Base-by-base conservation (phyloP, 2,329 filamentous ascomycete species). In the Microsporum ferrugineum region DNA sequence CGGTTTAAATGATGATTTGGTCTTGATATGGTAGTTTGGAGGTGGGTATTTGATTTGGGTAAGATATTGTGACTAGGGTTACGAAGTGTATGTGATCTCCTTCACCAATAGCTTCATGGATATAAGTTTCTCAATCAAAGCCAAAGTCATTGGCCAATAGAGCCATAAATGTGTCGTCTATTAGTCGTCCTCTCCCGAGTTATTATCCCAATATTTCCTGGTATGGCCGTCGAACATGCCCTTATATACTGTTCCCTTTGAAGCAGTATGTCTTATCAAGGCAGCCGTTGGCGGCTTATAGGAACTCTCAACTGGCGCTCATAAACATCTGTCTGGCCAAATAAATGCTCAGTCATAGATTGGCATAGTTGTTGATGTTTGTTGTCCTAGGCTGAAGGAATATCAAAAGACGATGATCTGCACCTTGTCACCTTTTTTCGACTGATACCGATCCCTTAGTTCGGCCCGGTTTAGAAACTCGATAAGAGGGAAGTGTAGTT, bases 401-500 rank as follows among this genome's bases (percentile, higher is more conserved):
- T 3, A 38, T 63, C 68, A 88, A 67, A 66, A 82, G 75, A 78
- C 69, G 62, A 78, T 62, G 39, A 77, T 73, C 61, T 79, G 74
- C 49, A 80, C 71, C 67, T 79, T 80, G 66, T 84, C 80, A 62
- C 81, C 77, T 59, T 80, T 77, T 59, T 80, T 80, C 29, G 70
- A 71, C 36, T 74, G 78, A 69, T 90, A 95, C 64, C 85, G 80
- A 58, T 84, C 84, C 72, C 85, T 87, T 66, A 96, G 81, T 68
- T 89, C 85, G 14, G 83, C 77, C 60, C 84, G 80, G 38, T 86
- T 82, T 58, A 99, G 77, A 71, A 95, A 84, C 63, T 84, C 82
- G 53, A 89, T 82, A 56, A 97, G 80, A 5, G 90, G 89, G 69
- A 91, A 80, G 77, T 91, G 87, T 0, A 89, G 89, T 63, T 99